Evolutionary conservation across 2,329 filamentous ascomycete genomes (phyloP).

Genomic region (Aureobasidium sp.): DNA sequence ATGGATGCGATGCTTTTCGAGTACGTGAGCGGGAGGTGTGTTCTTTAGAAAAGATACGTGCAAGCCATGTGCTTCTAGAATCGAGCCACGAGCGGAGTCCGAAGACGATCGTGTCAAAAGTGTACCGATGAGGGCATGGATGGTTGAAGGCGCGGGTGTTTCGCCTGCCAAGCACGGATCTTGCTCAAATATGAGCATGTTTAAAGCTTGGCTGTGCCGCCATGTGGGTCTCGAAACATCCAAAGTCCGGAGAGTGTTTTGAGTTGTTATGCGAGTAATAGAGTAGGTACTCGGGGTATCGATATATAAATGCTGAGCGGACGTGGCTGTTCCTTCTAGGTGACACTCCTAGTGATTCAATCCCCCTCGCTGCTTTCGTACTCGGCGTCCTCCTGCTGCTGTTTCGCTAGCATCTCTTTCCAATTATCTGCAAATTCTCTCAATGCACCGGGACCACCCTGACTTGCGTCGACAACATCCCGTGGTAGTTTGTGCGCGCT

Average conservation of each 20-base stretch:
- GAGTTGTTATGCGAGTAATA: not conserved
- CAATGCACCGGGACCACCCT: constrained; percentile 58
- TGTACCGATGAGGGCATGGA: not conserved
- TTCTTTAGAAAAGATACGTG: not conserved
- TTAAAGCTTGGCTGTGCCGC: not conserved
- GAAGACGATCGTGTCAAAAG: not conserved
- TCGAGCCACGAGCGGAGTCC: not conserved
- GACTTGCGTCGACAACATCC: constrained; percentile 70
- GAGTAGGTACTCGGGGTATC: not conserved
- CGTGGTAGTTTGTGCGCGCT: constrained; percentile 92
- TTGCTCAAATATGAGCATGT: constrained; percentile 11
- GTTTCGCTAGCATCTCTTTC: constrained; percentile 37
- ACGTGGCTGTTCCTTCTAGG: not conserved
- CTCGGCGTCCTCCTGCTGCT: constrained; percentile 29
- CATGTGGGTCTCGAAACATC: constrained; percentile 11
- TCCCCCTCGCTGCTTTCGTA: constrained; percentile 25
- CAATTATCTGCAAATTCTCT: constrained; percentile 52
- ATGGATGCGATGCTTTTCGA: not conserved
- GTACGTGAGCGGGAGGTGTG: not conserved
- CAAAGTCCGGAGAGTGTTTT: not conserved
- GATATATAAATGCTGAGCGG: not conserved
- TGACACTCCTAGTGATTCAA: not conserved
- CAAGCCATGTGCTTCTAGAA: constrained; percentile 1
- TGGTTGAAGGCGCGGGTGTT: not conserved
- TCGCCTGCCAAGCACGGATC: constrained; percentile 6